phyloP scores from a whole-genome alignment of 768 basidiomycete species.

The Dentipellis sp. region DNA sequence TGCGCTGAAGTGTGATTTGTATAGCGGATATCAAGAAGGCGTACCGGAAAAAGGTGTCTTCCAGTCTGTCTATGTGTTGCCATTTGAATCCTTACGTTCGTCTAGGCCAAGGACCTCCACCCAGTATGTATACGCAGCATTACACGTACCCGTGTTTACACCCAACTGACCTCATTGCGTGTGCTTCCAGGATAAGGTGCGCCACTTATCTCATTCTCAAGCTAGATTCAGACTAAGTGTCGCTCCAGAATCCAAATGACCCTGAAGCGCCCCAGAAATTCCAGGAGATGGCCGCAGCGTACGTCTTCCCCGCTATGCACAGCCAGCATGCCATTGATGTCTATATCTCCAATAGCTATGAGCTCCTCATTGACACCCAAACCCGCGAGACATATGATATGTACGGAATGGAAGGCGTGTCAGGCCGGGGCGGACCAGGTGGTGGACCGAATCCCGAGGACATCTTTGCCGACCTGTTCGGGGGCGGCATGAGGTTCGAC shows the following conservation, averaged over 20 bases:
- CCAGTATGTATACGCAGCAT: constrained; percentile 38
- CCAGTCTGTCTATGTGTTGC: constrained; percentile 9
- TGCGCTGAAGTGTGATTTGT: constrained; percentile 11
- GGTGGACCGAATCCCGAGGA: constrained; percentile 49
- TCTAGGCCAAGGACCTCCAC: constrained; percentile 79
- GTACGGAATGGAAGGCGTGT: constrained; percentile 62
- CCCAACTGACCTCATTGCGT: background rate
- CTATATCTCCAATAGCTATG: constrained; percentile 45
- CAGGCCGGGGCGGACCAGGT: constrained; percentile 33
- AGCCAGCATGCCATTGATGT: no score
- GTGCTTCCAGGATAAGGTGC: constrained; percentile 55
- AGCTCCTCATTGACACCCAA: constrained; percentile 66
- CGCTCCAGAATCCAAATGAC: constrained; percentile 73
- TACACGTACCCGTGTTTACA: background rate
- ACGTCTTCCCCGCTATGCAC: constrained; percentile 21
- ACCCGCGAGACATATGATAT: constrained; percentile 64
- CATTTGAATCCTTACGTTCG: constrained; percentile 14
- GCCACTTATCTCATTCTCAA: constrained; percentile 4
- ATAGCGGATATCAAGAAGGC: constrained; percentile 88
- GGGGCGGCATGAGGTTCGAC: constrained; percentile 50
- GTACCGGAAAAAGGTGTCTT: constrained; percentile 77
- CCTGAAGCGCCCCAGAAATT: constrained; percentile 77
- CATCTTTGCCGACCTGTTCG: constrained; percentile 70
- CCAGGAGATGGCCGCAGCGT: constrained; percentile 87
- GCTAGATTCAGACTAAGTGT: background rate